Percentiles rank a stretch among this genome's conserved stretches.
These are phyloP conservation scores for Agapanthus africanus DNA, from an alignment of 106 monocot species.

Conservation along the genomic window DNA sequence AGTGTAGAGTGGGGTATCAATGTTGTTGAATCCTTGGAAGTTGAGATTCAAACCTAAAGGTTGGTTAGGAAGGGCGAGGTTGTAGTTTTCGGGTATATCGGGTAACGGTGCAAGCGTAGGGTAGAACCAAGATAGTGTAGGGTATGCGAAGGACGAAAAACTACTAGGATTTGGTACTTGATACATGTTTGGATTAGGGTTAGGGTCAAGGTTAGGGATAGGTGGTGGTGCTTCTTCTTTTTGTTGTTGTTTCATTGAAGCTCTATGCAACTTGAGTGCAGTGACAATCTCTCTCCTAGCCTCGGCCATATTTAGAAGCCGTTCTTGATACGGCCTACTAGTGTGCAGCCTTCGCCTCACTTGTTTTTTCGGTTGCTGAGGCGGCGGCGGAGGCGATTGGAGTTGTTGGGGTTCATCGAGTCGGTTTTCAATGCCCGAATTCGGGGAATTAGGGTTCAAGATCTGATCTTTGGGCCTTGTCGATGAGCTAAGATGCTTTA, in stretches of 20 bases:
- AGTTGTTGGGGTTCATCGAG: slow-evolving; percentile 7
- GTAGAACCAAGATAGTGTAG: slow-evolving; percentile 12
- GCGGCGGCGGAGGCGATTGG: slow-evolving; percentile 7
- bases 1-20: slow-evolving; percentile 11
- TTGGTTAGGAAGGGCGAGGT: slow-evolving; percentile 38
- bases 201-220: not conserved
- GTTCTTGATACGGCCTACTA: slow-evolving; percentile 70
- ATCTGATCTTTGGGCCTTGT: slow-evolving; percentile 27
- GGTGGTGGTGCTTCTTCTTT: slow-evolving; percentile 18
- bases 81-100: slow-evolving; percentile 16
- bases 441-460: slow-evolving; percentile 10
- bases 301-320: slow-evolving; percentile 87
- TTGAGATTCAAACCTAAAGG: slow-evolving; percentile 66
- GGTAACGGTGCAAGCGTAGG: slow-evolving; percentile 24
- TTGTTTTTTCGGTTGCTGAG: slow-evolving; percentile 55
- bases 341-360: slow-evolving; percentile 75
- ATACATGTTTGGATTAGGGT: slow-evolving; percentile 10
- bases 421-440: no score
- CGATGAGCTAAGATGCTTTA: slow-evolving; percentile 68
- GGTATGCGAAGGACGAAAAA: slow-evolving; percentile 4
- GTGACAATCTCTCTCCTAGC: slow-evolving; percentile 87
- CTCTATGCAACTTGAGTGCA: slow-evolving; percentile 83
- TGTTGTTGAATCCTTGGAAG: slow-evolving; percentile 47
- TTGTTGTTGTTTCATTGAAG: slow-evolving; percentile 69
- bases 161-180: slow-evolving; percentile 7